Percentiles rank a stretch among this genome's conserved stretches.
Evolutionary conservation across 2,329 filamentous ascomycete genomes (phyloP).

Genomic region (Botrytis aclada): DNA sequence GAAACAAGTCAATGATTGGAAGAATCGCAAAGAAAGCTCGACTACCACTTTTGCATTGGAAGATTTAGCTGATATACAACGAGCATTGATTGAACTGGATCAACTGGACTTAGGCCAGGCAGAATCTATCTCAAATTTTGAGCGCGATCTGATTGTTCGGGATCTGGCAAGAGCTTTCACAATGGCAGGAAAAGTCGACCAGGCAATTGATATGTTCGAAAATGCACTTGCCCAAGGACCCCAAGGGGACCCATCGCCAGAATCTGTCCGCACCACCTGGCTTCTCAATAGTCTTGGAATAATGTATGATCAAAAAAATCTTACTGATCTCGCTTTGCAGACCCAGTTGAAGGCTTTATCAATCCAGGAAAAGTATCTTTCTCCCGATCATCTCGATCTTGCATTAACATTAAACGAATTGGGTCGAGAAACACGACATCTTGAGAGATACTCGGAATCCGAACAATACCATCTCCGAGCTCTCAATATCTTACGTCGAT

Average conservation of each 20-base stretch:
- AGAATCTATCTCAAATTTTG: slow-evolving; percentile 9
- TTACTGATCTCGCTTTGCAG: not conserved
- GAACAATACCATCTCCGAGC: slow-evolving; percentile 18
- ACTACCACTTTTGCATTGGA: slow-evolving; percentile 2
- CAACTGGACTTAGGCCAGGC: not conserved
- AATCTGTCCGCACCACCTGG: slow-evolving; percentile 8
- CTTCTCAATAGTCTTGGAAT: slow-evolving; percentile 16
- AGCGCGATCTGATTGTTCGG: slow-evolving; percentile 8
- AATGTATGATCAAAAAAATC: slow-evolving; percentile 14
- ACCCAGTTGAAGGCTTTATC: slow-evolving; percentile 9
- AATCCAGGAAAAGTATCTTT: slow-evolving; percentile 10
- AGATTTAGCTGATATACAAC: slow-evolving; percentile 17
- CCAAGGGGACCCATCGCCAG: not conserved
- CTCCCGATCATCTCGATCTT: slow-evolving; percentile 3
- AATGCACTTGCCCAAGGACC: not conserved
- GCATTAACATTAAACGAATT: slow-evolving; percentile 16
- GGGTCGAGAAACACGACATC: slow-evolving; percentile 14
- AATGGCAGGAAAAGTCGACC: slow-evolving; percentile 8
- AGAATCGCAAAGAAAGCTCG: not conserved
- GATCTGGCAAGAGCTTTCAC: slow-evolving; percentile 18
- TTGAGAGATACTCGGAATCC: not conserved
- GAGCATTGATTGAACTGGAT: slow-evolving; percentile 12
- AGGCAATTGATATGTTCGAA: slow-evolving; percentile 11
- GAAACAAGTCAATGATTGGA: slow-evolving; percentile 13
- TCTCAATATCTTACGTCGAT: not conserved